phyloP scores from a whole-genome alignment of 495 filamentous ascomycete genomes.

The Evernia prunastri region DNA sequence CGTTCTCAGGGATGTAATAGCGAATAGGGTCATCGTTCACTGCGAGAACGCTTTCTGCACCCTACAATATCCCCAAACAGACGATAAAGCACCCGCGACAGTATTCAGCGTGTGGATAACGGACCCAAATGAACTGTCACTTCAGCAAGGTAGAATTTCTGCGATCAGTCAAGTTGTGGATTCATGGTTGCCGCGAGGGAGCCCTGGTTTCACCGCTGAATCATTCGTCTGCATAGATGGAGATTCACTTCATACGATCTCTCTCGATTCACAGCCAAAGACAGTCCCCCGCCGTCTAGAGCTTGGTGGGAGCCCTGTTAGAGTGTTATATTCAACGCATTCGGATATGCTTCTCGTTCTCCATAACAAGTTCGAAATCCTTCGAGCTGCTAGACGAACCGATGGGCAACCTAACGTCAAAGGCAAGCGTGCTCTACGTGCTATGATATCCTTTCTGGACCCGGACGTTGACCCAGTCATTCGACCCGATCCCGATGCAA shows the following conservation, averaged over 20 bases:
- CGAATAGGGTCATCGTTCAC: constrained; percentile 11
- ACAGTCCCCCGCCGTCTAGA: constrained; percentile 41
- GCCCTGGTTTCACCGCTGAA: constrained; percentile 19
- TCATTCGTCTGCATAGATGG: constrained; percentile 42
- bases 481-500: neutral
- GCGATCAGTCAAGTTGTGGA: constrained; percentile 21
- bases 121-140: constrained; percentile 9
- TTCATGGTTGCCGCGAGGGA: constrained; percentile 13
- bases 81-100: constrained; percentile 18
- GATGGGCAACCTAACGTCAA: constrained; percentile 9
- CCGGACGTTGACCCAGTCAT: neutral
- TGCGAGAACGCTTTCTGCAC: constrained; percentile 21
- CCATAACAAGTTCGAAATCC: constrained; percentile 28
- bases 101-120: constrained; percentile 22
- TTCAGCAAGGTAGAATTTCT: constrained; percentile 13
- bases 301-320: constrained; percentile 40
- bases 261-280: constrained; percentile 28
- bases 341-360: constrained; percentile 40
- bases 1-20: constrained; percentile 11
- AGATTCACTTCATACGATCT: constrained; percentile 37
- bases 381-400: constrained; percentile 21
- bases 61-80: constrained; percentile 14
- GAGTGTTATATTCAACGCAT: constrained; percentile 37
- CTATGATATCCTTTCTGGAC: constrained; percentile 35
- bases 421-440: constrained; percentile 30